Base-by-base conservation (phyloP, 495 filamentous ascomycete genomes). In the Podospora fimiseda region DNA sequence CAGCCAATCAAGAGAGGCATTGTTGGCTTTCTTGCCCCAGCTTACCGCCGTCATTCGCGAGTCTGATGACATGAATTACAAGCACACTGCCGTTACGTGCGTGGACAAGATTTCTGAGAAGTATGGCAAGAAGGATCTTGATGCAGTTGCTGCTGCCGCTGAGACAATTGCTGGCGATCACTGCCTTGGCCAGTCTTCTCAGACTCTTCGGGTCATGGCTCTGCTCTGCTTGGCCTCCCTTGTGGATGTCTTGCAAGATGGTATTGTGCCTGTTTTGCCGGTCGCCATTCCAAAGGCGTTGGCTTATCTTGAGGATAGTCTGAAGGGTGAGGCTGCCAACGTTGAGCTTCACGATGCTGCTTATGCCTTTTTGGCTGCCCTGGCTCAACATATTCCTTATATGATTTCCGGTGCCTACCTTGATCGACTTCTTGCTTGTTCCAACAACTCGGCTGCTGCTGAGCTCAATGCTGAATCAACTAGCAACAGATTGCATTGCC, bases 31-130 rank as follows among this genome's bases (percentile, higher is more conserved):
- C 74, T 64, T 95, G 57, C 83, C 88, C 9, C 83, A 82, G 56
- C 72, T 96, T 52, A 84, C 85, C 2, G 74, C 76, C 16, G 85
- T 94, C 21, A 77, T 97, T 37, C 73, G 84, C 43, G 79, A 85
- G 9, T 85, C 86, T 19, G 71, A 80, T 18, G 79, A 91, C 59
- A 76, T 81, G 38, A 74, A 81, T 33, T 80, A 93, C 61, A 92
- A 89, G 68, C 85, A 85, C 58, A 85, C 84, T 22, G 87, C 90
- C 4, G 77, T 97, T 38, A 78, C 80, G 37, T 97, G 93, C 60
- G 86, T 96, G 44, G 89, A 96, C 69, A 84, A 85, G 59, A 91
- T 97, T 48, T 80, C 87, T 8, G 89, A 94, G 69, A 88, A 88
- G 63, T 96, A 94, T 63, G 93, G 93, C 49, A 92, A 91, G 69